Evolutionary conservation across 495 filamentous ascomycete genomes (phyloP), one percentile per base, ranked within the genome.

Genomic region (Geopyxis carbonaria): DNA sequence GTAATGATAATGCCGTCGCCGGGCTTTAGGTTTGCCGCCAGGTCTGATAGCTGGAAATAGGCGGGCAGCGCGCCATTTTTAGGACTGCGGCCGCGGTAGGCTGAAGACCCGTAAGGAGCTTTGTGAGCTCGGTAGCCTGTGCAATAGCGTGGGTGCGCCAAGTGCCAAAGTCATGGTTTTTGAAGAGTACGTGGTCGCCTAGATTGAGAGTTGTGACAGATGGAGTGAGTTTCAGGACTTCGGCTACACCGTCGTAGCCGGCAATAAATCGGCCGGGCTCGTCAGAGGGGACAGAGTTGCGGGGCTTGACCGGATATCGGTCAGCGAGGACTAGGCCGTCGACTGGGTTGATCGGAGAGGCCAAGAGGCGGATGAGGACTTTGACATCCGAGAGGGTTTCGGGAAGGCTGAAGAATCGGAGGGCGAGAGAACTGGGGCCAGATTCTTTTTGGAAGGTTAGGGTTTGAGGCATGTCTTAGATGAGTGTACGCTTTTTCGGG

Each of bases 311-410:
- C 45, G 84, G 84, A 66, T 99, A 99, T 11, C 86, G 79, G 35
- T 89, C 89, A 63, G 95, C 86, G 57, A 95, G 76, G 57, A 80
- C 67, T 64, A 95, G 95, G 46, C 95, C 79, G 65, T 99, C 89
- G 43, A 91, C 84, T 16, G 89, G 89, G 68, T 99, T 99, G 53
- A 95, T 76, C 32, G 89, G 85, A 1, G 82, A 73, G 32, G 85
- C 76, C 50, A 95, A 78, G 46, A 91, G 73, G 50, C 73, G 74
- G 34, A 82, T 62, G 36, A 70, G 78, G 27, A 80, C 66, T 48
- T 72, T 62, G 25, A 65, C 62, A 20, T 64, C 62, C n/a, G n/a
- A n/a, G n/a, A n/a, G n/a, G n/a, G n/a, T n/a, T n/a, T n/a, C n/a
- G n/a, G n/a, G 48, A 73, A 66, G 21, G 70, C 64, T 4, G 83